phyloP scores from a whole-genome alignment of 2,329 filamentous ascomycete species.

The Emmonsiellopsis sp. region DNA sequence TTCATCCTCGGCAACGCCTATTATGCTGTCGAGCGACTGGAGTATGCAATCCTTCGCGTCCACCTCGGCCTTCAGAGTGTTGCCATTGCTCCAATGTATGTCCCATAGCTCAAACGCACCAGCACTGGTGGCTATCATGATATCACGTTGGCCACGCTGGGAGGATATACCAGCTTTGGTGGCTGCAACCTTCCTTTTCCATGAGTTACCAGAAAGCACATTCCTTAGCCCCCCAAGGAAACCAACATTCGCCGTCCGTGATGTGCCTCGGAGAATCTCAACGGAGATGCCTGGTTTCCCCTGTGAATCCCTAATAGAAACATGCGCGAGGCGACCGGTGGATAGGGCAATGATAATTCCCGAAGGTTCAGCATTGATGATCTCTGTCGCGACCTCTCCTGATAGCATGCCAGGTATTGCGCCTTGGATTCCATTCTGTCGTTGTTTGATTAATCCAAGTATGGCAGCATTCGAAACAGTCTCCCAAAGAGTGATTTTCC shows the following conservation, averaged over 20 bases:
- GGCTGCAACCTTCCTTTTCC: slow-evolving; percentile 69
- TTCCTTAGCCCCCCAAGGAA: slow-evolving; percentile 75
- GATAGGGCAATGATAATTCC: slow-evolving; percentile 81
- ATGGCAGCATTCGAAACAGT: slow-evolving; percentile 83
- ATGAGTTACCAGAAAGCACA: slow-evolving; percentile 59
- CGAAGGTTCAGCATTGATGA: slow-evolving; percentile 75
- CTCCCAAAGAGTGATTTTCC: slow-evolving; percentile 90
- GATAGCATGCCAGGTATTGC: slow-evolving; percentile 63
- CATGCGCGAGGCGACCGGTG: slow-evolving; percentile 74
- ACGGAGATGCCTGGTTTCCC: slow-evolving; percentile 73
- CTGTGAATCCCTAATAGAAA: slow-evolving; percentile 77
- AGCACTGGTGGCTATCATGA: slow-evolving; percentile 68
- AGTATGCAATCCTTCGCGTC: slow-evolving; percentile 60
- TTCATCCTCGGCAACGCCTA: slow-evolving; percentile 40
- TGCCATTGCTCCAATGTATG: slow-evolving; percentile 76
- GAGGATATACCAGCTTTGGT: slow-evolving; percentile 63
- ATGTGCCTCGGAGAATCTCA: slow-evolving; percentile 60
- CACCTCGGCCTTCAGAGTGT: slow-evolving; percentile 61
- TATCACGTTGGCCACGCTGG: slow-evolving; percentile 71
- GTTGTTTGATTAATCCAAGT: slow-evolving; percentile 71
- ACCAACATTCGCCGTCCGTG: slow-evolving; percentile 48
- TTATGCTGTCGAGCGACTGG: slow-evolving; percentile 49
- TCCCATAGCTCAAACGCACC: slow-evolving; percentile 79
- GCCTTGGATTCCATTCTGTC: slow-evolving; percentile 69
- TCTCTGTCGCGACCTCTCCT: slow-evolving; percentile 65